These are phyloP conservation scores for Aspergillus ustus DNA, from an alignment of 2,329 filamentous ascomycete species.

Conservation along the genomic window DNA sequence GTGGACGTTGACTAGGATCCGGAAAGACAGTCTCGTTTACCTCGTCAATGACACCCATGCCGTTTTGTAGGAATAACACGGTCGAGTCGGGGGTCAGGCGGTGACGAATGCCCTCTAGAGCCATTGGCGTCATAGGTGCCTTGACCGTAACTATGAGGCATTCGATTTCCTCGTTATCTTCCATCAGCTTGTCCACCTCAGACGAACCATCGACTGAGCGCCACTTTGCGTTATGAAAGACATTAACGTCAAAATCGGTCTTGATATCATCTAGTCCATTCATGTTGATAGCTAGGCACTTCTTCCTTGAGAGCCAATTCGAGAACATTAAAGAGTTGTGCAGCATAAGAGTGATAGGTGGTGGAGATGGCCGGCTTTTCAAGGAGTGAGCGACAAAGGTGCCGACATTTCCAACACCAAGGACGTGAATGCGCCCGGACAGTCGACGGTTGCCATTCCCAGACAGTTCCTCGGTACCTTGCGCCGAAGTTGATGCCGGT, in stretches of 20 bases:
- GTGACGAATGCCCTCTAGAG: conserved; percentile 67
- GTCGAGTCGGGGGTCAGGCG: conserved; percentile 72
- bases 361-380: conserved; percentile 68
- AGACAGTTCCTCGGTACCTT: conserved; percentile 31
- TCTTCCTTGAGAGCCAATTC: conserved; percentile 28
- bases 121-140: conserved; percentile 67
- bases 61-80: conserved; percentile 77
- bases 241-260: conserved; percentile 50
- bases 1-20: conserved; percentile 67
- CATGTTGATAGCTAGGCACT: conserved; percentile 40
- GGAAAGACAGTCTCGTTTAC: conserved; percentile 74
- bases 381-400: conserved; percentile 75
- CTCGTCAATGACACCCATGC: conserved; percentile 81
- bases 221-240: conserved; percentile 41
- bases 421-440: conserved; percentile 58
- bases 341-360: conserved; percentile 77
- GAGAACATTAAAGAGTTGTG: conserved; percentile 50
- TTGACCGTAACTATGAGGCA: conserved; percentile 83
- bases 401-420: conserved; percentile 79
- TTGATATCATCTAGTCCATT: conserved; percentile 49
- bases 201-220: conserved; percentile 25
- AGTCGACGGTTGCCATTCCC: conserved; percentile 27
- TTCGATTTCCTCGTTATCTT: conserved; percentile 60
- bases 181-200: conserved; percentile 16
- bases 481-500: conserved; percentile 33